A percentile compares a stretch with the other conserved stretches of the same genome.
Conservation (phyloP, 2,329 filamentous ascomycete species). For the Trichoderma breve region DNA sequence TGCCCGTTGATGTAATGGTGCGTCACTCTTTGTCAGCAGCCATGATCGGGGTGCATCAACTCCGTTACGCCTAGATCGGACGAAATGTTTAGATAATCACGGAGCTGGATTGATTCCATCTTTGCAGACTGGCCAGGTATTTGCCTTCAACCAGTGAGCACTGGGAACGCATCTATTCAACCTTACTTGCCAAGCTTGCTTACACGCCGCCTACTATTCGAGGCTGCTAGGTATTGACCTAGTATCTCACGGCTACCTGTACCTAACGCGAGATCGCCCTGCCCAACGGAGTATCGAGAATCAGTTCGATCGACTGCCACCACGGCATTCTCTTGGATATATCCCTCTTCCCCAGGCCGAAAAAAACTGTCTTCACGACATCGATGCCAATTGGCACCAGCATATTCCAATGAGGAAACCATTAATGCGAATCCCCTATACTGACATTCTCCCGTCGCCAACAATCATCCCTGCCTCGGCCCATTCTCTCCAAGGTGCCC, state of each 20-base stretch:
- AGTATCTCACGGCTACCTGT: neutral
- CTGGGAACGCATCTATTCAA: neutral
- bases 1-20: conserved; percentile 7
- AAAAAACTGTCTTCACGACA: neutral
- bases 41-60: neutral
- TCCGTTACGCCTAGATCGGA: neutral
- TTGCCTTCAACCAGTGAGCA: neutral
- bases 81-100: conserved; percentile 7
- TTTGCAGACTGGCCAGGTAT: neutral
- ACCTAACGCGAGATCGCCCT: neutral
- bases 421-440: conserved; percentile 88
- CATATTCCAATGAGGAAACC: conserved; percentile 59
- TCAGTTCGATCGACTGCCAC: neutral
- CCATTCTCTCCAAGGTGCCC: conserved; percentile 65
- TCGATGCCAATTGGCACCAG: neutral
- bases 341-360: neutral
- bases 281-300: neutral
- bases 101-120: neutral
- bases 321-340: neutral
- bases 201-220: neutral
- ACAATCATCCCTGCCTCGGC: conserved; percentile 72
- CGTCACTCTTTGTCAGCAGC: conserved; percentile 10
- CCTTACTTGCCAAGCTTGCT: too few species aligned
- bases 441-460: conserved; percentile 73
- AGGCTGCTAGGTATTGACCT: neutral